phyloP scores from a whole-genome alignment of 2,329 filamentous ascomycete genomes.

The Trichoderma sp. region DNA sequence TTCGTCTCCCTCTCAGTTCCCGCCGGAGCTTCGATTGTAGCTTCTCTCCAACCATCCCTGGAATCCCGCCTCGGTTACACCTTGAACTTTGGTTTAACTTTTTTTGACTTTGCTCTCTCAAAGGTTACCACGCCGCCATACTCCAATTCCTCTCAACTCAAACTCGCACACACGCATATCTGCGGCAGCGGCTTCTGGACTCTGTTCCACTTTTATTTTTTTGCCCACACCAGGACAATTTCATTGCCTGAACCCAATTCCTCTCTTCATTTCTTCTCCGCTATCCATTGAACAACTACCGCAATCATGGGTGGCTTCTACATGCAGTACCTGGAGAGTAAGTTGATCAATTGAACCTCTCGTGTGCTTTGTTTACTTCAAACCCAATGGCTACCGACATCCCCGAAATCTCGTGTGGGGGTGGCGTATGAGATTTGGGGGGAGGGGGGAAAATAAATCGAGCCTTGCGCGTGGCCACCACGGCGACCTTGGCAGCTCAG shows the following conservation, averaged over 20 bases:
- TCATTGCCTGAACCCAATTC: conserved; percentile 8
- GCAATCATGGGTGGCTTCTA: conserved; percentile 62
- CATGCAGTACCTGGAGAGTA: conserved; percentile 73
- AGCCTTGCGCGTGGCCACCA: conserved; percentile 13
- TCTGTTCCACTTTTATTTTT: conserved; percentile 26
- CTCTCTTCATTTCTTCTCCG: neutral
- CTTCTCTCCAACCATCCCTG: conserved; percentile 24
- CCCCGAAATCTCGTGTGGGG: conserved; percentile 21
- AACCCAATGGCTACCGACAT: conserved; percentile 23
- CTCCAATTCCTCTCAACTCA: conserved; percentile 8
- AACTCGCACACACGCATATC: conserved; percentile 10
- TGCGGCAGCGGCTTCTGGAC: conserved; percentile 8
- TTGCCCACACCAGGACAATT: conserved; percentile 12
- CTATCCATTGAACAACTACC: conserved; percentile 13
- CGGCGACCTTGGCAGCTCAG: neutral
- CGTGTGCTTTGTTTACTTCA: conserved; percentile 16
- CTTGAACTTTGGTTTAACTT: neutral
- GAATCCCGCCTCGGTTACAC: conserved; percentile 14
- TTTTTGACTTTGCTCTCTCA: neutral
- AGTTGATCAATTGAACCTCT: conserved; percentile 40
- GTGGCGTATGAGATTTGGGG: conserved; percentile 18
- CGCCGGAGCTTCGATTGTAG: conserved; percentile 60
- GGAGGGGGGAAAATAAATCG: neutral
- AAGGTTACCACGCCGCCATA: conserved; percentile 10
- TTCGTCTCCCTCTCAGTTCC: conserved; percentile 32